Base-by-base conservation (phyloP, 2,329 filamentous ascomycete species). In the Microcyclosporella mali region DNA sequence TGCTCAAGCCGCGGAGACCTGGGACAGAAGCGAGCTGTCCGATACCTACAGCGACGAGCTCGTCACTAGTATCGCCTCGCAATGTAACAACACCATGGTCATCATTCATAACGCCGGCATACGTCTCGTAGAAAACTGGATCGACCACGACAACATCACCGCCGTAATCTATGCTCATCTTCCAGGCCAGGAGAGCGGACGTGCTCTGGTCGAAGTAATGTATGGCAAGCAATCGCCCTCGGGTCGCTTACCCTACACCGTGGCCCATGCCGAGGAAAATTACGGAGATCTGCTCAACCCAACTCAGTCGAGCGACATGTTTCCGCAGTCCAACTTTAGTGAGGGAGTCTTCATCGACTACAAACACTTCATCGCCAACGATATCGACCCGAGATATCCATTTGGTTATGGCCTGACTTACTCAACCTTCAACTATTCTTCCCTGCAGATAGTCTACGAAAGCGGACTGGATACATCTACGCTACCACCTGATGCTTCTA, bases 101-200 rank as follows among this genome's bases (percentile, higher is more conserved):
- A 80, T 95, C 4, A 74, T 94, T 2, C 89, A 95, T 60, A 78
- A 86, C 0, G 85, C 95, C 15, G 90, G 90, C 0, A 32, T 32
- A 32, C 30, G 12, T 25, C 21, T 51, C 34, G 51, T 59, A 11
- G 55, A 59, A 32, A 42, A 44, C 35, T 58, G 47, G 50, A 52
- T 56, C 43, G 51, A 58, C 15, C 50, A 61, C 38, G 44, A 50
- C 3, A 54, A 54, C 21, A 43, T 54, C 30, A 54, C 51, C 14
- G 51, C 51, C 6, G 41, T 40, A 3, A 43, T 54, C 30, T 50
- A 43, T 31, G 51, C 46, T 3, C 51, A 54, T 30, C 39, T 49
- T 2, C 47, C 52, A 6, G 52, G 54, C n/a, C 52, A 56, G 45
- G 49, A 49, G 17, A 48, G 50, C 17, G 54, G 54, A 29, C 39